Conservation (phyloP, 306 rosid genomes). For the Oxytropis ochrocephala region DNA sequence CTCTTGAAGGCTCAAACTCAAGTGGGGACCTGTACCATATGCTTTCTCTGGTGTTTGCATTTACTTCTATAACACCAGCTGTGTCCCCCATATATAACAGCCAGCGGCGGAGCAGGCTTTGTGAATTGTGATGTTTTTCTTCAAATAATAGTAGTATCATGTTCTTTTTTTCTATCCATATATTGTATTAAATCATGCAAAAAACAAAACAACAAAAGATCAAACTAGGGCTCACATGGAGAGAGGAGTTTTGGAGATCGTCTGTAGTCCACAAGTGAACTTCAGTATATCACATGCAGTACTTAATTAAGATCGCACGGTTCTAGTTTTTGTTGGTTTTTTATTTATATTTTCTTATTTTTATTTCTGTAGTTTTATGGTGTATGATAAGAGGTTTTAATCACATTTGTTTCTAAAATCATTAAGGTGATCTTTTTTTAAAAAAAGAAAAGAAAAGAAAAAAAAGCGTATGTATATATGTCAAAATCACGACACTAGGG, state of each 20-base stretch:
- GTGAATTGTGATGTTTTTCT: constrained; percentile 15
- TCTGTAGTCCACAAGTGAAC: neutral
- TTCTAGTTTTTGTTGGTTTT: neutral
- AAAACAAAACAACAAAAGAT: neutral
- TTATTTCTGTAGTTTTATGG: no score
- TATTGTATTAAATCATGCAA: constrained; percentile 2
- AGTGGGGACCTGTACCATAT: constrained; percentile 34
- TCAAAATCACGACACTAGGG: no score
- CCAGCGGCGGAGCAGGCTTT: constrained; percentile 7
- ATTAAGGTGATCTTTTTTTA: no score
- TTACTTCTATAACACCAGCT: constrained; percentile 9
- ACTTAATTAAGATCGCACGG: neutral
- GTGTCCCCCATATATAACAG: constrained; percentile 12
- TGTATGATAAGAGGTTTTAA: no score
- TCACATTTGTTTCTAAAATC: no score
- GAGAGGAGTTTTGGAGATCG: neutral
- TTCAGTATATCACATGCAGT: neutral
- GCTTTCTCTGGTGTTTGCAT: constrained; percentile 24
- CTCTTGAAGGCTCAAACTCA: constrained; percentile 18
- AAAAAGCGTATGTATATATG: no score
- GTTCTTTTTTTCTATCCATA: neutral
- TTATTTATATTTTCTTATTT: no score
- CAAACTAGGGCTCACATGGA: neutral
- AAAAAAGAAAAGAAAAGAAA: no score
- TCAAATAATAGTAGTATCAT: constrained; percentile 4